These are phyloP conservation scores for Phytophthora hybrid DNA, from an alignment of 352 stramenopile species.

Conservation along the genomic window DNA sequence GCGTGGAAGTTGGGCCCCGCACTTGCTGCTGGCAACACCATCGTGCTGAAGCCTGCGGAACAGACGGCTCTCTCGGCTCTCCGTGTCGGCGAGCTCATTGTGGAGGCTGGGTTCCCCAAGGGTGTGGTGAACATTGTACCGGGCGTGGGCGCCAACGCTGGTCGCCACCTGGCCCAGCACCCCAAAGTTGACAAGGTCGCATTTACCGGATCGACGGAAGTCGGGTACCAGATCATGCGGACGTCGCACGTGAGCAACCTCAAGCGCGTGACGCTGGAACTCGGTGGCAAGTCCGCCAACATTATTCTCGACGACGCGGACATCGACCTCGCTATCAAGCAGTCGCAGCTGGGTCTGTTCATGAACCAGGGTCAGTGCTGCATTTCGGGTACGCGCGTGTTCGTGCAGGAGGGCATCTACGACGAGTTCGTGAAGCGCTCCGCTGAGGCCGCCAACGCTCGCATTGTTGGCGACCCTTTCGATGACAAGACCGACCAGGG, in stretches of 20 bases:
- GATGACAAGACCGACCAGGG: constrained; percentile 44
- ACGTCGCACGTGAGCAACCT: constrained; percentile 65
- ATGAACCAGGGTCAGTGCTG: constrained; percentile 91
- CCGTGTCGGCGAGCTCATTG: constrained; percentile 82
- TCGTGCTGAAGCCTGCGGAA: constrained; percentile 95
- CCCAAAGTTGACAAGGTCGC: constrained; percentile 80
- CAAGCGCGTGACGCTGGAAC: constrained; percentile 76
- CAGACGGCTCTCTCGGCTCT: constrained; percentile 94
- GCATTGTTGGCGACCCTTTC: constrained; percentile 65
- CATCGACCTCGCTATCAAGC: constrained; percentile 59
- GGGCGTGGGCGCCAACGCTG: constrained; percentile 49
- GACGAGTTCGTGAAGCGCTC: constrained; percentile 81
- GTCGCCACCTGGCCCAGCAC: constrained; percentile 50
- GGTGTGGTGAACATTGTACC: constrained; percentile 89
- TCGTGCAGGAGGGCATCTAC: constrained; percentile 87
- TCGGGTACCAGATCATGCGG: constrained; percentile 69
- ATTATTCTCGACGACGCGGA: constrained; percentile 77
- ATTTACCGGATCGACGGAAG: constrained; percentile 76
- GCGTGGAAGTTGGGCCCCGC: constrained; percentile 93
- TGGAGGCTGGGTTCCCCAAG: constrained; percentile 74
- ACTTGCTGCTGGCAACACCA: constrained; percentile 92
- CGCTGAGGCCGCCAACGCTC: constrained; percentile 55
- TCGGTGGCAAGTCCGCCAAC: constrained; percentile 77
- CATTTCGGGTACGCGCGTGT: constrained; percentile 79
- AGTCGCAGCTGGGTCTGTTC: constrained; percentile 69